Conservation (phyloP, 2,329 filamentous ascomycete genomes). For the Penicillium sumatraense region DNA sequence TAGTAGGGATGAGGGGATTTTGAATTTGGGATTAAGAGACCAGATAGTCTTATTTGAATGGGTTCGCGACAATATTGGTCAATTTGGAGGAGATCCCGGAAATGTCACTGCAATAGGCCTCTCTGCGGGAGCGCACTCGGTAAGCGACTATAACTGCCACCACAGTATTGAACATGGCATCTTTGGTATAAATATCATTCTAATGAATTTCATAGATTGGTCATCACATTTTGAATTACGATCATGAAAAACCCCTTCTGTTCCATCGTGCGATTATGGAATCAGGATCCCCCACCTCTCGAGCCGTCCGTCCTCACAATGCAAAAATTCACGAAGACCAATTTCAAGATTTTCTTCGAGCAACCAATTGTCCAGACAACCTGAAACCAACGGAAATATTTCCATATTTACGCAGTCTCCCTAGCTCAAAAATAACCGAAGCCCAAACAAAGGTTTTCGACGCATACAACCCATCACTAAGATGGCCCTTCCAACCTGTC, state of each 20-base stretch:
- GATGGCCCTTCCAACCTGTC: constrained; percentile 69
- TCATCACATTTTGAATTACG: background rate
- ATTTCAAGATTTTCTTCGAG: constrained; percentile 45
- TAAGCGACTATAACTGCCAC: constrained; percentile 2
- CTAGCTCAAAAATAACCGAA: constrained; percentile 37
- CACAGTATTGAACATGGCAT: no score
- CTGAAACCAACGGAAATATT: background rate
- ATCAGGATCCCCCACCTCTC: constrained; percentile 51
- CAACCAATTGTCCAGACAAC: constrained; percentile 36
- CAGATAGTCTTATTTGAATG: constrained; percentile 38
- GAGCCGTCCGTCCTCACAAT: constrained; percentile 47
- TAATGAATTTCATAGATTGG: background rate
- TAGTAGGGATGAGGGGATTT: constrained; percentile 56
- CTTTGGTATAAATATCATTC: background rate
- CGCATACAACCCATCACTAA: constrained; percentile 49
- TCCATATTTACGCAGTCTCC: constrained; percentile 15
- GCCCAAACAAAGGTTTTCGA: constrained; percentile 49
- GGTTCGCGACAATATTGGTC: constrained; percentile 25
- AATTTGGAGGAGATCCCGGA: constrained; percentile 22
- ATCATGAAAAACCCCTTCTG: constrained; percentile 17
- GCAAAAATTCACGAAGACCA: constrained; percentile 47
- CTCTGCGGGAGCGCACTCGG: constrained; percentile 52
- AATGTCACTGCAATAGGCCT: constrained; percentile 41
- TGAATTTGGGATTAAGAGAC: constrained; percentile 46
- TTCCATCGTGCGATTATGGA: constrained; percentile 54